Evolutionary conservation across 192 early-diverging fungal genomes (phyloP), one percentile per base, ranked within the genome.

Genomic region (Umbelopsis ramanniana): DNA sequence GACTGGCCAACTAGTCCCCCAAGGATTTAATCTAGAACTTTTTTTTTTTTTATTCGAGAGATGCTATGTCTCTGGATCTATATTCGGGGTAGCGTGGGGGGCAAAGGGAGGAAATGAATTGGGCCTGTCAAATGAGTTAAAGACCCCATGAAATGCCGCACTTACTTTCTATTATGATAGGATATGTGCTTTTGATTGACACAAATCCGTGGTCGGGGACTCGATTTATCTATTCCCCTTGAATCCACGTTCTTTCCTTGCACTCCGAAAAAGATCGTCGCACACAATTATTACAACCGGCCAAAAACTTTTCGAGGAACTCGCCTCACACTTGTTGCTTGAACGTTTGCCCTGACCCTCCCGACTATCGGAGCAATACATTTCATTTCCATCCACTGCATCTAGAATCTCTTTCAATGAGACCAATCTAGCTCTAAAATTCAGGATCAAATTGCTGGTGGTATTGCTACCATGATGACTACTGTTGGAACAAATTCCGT

Each of bases 231-330:
- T 1, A n/a, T 50, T 17, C 48, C 48, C 48, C 48, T 50, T 50
- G 48, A 21, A 50, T 63, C 57, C 57, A 63, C 57, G 57, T 63
- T 63, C 57, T 35, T 29, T 63, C 2, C 57, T 63, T 29, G 10
- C 57, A 63, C 57, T 63, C 57, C 57, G 57, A 63, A 37, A 29
- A 10, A 63, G 57, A 63, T 63, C 57, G 57, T 63, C 57, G 57
- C 26, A 63, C 57, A 63, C 19, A 37, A 37, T 17, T 37, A 37
- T 6, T 43, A 5, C 40, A n/a, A n/a, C n/a, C n/a, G n/a, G n/a
- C n/a, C n/a, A n/a, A n/a, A n/a, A n/a, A n/a, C n/a, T n/a, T n/a
- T n/a, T n/a, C n/a, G n/a, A n/a, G n/a, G n/a, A n/a, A n/a, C 22
- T 52, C 50, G 17, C 22, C 11, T 19, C 22, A 29, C 50, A n/a